A percentile compares a stretch with the other conserved stretches of the same genome.
Evolutionary conservation across 352 stramenopile species (phyloP).

Genomic region (Pythium brassicae): DNA sequence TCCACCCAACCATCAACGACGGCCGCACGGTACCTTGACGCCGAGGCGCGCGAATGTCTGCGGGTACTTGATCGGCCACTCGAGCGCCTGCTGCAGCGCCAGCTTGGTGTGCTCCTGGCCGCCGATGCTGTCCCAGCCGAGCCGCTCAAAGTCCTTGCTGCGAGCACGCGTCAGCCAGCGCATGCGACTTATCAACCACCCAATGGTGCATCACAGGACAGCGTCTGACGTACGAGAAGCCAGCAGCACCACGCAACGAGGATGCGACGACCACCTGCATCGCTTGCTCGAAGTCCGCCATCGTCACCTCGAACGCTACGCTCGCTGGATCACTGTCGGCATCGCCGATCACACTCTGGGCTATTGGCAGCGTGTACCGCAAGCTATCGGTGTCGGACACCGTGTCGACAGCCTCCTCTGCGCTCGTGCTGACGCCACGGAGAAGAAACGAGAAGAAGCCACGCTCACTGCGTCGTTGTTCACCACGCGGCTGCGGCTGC

Average conservation of each 20-base stretch:
- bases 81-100: conserved; percentile 77
- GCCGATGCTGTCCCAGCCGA: conserved; percentile 74
- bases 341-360: neutral
- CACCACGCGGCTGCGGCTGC: too few relatives aligned
- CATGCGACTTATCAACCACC: neutral
- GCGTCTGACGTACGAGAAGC: conserved; percentile 40
- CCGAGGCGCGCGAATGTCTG: conserved; percentile 69
- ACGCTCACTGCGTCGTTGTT: neutral
- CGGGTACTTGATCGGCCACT: conserved; percentile 84
- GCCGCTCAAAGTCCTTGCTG: conserved; percentile 53
- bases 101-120: conserved; percentile 69
- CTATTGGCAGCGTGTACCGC: neutral
- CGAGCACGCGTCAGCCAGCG: neutral
- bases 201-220: too few relatives aligned
- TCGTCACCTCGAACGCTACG: conserved; percentile 46
- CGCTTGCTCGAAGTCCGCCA: conserved; percentile 71
- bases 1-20: neutral
- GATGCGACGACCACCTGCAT: conserved; percentile 68
- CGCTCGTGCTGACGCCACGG: neutral
- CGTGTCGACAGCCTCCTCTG: neutral
- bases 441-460: neutral
- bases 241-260: conserved; percentile 48
- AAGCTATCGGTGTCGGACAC: neutral
- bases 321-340: neutral
- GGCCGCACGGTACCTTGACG: conserved; percentile 28